These are phyloP conservation scores for Apophysomyces sp. DNA, from an alignment of 371 early-diverging fungal species.

Conservation along the genomic window DNA sequence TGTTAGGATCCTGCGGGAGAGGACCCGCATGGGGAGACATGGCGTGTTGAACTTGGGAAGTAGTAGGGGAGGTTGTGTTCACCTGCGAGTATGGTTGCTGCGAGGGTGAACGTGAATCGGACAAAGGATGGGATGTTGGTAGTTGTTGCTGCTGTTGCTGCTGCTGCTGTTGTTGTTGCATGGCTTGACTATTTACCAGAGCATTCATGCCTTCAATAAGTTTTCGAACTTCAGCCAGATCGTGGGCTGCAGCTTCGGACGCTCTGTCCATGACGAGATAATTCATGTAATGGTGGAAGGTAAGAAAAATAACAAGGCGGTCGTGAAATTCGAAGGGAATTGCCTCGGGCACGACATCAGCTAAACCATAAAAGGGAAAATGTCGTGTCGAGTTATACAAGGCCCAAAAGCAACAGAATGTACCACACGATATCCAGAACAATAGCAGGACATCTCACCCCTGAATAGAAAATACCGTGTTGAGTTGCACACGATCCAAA, in stretches of 20 bases:
- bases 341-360: no score
- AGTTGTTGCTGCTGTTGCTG: slow-evolving; percentile 28
- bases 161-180: slow-evolving; percentile 37
- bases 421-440: no score
- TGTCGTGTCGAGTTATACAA: no score
- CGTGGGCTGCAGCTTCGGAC: slow-evolving; percentile 49
- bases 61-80: not conserved
- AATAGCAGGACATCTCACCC: no score
- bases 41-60: no score
- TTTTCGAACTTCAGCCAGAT: slow-evolving; percentile 51
- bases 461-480: no score
- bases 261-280: slow-evolving; percentile 42
- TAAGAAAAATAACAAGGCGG: not conserved
- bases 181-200: slow-evolving; percentile 34
- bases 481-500: no score
- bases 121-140: not conserved
- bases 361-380: no score
- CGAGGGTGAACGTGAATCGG: slow-evolving; percentile 2
- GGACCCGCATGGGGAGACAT: not conserved
- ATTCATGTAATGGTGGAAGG: not conserved
- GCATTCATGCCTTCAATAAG: slow-evolving; percentile 54
- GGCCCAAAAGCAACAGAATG: no score
- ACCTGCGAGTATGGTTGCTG: not conserved
- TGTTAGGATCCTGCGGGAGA: slow-evolving; percentile 6
- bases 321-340: no score